Base-by-base conservation (phyloP, 1,139 yeast species). In the Magnusiomyces suaveolens region DNA sequence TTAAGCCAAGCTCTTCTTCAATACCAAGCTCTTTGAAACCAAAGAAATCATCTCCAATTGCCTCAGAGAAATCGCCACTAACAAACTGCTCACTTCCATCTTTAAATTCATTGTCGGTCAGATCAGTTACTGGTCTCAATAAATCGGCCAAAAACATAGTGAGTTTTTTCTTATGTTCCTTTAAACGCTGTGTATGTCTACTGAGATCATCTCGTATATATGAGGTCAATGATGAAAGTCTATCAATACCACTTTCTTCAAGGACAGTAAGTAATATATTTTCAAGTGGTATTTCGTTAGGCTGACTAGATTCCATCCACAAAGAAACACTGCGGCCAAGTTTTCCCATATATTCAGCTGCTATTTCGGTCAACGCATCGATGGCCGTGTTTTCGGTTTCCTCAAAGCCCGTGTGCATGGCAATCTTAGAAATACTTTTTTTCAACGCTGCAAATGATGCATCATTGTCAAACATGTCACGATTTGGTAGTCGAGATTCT, bases 361-460 rank as follows among this genome's bases (percentile, higher is more conserved):
- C 94, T 44, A 92, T 72, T 62, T 89, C 95, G 0, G 97, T 81
- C 55, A 94, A 71, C 1, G 89, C 79, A 58, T 87, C 86, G 25
- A 87, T 77, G 1, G 97, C 97, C 57, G 77, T 74, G 14, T 85
- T 80, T 60, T 87, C 88, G 0, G 95, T 80, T 0, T 84, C 75
- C 70, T 94, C 97, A 72, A 87, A 94, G 0, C 99, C 99, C 39
- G 87, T 84, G 55, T 88, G 87, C 97, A 92, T 92, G 0, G 88
- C 82, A 26, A 94, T 73, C 58, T 89, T 88, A 18, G 90, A 80
- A 0, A 87, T 79, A 50, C 83, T 80, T 60, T 87, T 81, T 60
- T 82, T 76, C 70, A 94, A 70, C 0, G 87, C 82, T 1, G 82
- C 75, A 63, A 77, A 80, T 29, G 88, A 85, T 14, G 88, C 75